Percentiles rank a stretch among this genome's conserved stretches.
phyloP scores from a whole-genome alignment of 2,329 filamentous ascomycete species.

The Cladosporium cucumerinum region DNA sequence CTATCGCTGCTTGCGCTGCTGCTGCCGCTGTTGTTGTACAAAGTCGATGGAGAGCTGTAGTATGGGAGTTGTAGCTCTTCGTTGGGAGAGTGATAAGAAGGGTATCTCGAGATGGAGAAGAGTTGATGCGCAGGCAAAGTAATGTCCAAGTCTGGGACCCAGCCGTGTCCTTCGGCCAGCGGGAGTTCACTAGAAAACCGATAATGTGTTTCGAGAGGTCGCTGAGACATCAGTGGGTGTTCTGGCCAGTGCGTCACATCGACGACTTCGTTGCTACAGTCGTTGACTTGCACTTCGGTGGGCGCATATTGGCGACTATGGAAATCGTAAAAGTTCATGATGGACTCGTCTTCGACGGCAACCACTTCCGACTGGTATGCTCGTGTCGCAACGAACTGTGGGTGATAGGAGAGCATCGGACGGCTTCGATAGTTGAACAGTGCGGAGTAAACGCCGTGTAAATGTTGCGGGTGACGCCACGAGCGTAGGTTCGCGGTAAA shows the following conservation, averaged over 20 bases:
- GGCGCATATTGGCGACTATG: not conserved
- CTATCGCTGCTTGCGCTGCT: slow-evolving; percentile 1
- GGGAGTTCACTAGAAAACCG: not conserved
- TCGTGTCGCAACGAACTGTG: not conserved
- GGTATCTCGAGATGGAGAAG: too few relatives aligned
- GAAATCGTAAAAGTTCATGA: not conserved
- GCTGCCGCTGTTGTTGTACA: slow-evolving; percentile 1
- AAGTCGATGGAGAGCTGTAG: slow-evolving; percentile 3
- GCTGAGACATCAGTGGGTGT: not conserved
- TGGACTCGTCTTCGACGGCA: not conserved
- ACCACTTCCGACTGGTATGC: not conserved
- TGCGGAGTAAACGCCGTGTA: not conserved
- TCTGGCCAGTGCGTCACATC: not conserved
- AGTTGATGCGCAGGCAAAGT: not conserved
- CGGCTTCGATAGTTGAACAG: not conserved
- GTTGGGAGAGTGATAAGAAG: not conserved
- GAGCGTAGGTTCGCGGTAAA: not conserved
- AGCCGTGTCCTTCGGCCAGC: not conserved
- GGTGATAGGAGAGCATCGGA: not conserved
- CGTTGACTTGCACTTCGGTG: not conserved
- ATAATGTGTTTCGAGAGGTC: not conserved
- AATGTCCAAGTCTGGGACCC: not conserved
- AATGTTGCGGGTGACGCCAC: too few relatives aligned
- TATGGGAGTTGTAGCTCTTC: not conserved
- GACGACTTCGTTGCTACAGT: not conserved